A percentile compares a stretch with the other conserved stretches of the same genome.
phyloP scores from a whole-genome alignment of 805 yeast genomes.

The Kregervanrija delftensis region DNA sequence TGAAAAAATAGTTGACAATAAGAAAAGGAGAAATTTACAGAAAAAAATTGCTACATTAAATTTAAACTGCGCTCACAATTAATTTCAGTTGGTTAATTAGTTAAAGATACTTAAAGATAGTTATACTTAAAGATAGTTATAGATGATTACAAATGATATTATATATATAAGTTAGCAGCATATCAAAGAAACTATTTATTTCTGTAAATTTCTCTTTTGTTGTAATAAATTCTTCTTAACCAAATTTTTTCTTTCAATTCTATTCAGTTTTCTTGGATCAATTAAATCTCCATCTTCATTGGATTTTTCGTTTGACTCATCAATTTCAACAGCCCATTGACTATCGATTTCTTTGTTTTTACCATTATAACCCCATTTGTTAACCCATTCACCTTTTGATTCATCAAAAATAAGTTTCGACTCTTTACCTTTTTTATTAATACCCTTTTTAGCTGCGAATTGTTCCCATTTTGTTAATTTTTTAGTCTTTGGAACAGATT shows the following conservation, averaged over 20 bases:
- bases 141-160: neutral
- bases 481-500: conserved; percentile 88
- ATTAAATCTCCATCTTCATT: conserved; percentile 46
- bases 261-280: conserved; percentile 78
- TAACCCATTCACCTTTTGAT: conserved; percentile 88
- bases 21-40: too few species aligned
- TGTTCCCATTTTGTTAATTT: conserved; percentile 94
- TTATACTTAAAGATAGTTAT: too few species aligned
- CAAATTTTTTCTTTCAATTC: conserved; percentile 79
- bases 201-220: conserved; percentile 59
- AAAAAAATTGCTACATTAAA: too few species aligned
- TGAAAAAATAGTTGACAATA: too few species aligned
- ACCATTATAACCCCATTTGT: conserved; percentile 98
- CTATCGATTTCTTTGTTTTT: conserved; percentile 77
- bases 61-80: too few species aligned
- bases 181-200: neutral
- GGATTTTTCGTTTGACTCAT: conserved; percentile 44
- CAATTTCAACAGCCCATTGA: conserved; percentile 96
- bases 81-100: too few species aligned
- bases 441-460: conserved; percentile 94
- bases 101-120: too few species aligned
- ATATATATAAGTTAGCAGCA: conserved; percentile 1
- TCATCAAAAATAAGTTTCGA: conserved; percentile 91
- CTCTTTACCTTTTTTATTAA: conserved; percentile 79
- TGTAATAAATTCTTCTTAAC: conserved; percentile 80